Conservation (phyloP, 1,139 yeast species). For the Williopsis jadinii region DNA sequence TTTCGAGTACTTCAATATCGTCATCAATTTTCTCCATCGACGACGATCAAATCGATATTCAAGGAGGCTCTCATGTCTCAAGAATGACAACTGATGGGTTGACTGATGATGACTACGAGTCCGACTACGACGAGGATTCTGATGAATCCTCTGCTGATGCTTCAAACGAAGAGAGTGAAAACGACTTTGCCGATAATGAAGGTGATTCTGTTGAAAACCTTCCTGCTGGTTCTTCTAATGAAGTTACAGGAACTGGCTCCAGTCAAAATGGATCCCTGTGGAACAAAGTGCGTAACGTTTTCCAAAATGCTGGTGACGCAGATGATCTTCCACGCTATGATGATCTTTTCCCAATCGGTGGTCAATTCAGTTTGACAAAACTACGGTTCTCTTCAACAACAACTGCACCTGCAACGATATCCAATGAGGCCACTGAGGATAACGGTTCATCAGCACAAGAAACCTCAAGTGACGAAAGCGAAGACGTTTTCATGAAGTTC, state of each 20-base stretch:
- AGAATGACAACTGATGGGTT: constrained; percentile 20
- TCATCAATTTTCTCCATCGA: constrained; percentile 23
- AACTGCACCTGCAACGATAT: constrained; percentile 26
- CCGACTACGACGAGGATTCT: constrained; percentile 10
- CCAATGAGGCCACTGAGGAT: constrained; percentile 5
- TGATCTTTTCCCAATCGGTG: constrained; percentile 59
- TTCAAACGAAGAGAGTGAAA: constrained; percentile 25
- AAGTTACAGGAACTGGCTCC: not conserved
- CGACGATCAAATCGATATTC: constrained; percentile 18
- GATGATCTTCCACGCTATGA: constrained; percentile 70
- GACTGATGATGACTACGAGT: constrained; percentile 10
- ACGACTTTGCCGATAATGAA: constrained; percentile 9
- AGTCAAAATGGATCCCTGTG: constrained; percentile 36
- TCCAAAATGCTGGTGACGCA: constrained; percentile 25
- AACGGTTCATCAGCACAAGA: constrained; percentile 30
- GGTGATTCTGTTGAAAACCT: constrained; percentile 1
- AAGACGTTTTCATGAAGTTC: constrained; percentile 45
- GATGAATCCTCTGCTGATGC: constrained; percentile 16
- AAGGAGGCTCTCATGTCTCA: constrained; percentile 21
- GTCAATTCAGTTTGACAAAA: constrained; percentile 20
- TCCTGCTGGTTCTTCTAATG: not conserved
- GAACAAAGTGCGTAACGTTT: constrained; percentile 58
- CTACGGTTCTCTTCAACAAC: constrained; percentile 5
- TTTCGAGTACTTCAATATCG: constrained; percentile 19
- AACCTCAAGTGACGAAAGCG: constrained; percentile 32